Evolutionary conservation across 179 eudicot species (phyloP).

Genomic region (Vitellaria paradoxa): DNA sequence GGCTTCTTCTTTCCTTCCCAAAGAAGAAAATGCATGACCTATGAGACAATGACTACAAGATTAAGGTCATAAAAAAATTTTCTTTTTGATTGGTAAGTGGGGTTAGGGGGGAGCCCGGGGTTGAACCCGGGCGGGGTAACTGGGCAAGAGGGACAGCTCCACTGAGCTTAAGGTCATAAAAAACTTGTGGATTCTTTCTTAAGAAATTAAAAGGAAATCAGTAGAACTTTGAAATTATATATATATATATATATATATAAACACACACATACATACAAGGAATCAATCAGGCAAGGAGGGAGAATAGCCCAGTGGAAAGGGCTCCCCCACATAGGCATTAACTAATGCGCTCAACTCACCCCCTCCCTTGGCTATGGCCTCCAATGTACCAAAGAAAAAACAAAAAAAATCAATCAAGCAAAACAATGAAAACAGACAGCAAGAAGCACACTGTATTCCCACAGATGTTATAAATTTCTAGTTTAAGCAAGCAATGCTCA

Average conservation of each 20-base stretch:
- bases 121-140: no score
- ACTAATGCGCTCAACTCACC: no score
- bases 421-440: background rate
- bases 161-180: constrained; percentile 16
- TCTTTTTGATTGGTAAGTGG: no score
- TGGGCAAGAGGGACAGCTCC: no score
- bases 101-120: no score
- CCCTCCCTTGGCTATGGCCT: no score
- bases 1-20: constrained; percentile 85
- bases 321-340: no score
- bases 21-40: constrained; percentile 85
- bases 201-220: background rate
- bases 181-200: background rate
- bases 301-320: no score
- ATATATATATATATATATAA: no score
- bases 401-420: background rate
- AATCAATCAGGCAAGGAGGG: no score
- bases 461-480: background rate
- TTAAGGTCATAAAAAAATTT: constrained; percentile 14
- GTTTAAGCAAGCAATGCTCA: background rate
- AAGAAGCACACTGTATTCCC: background rate
- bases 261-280: no score
- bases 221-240: background rate
- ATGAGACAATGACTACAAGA: constrained; percentile 9
- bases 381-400: background rate